These are phyloP conservation scores for Oryza brachyantha DNA, from an alignment of 176 grass and related monocot genomes.

Conservation along the genomic window DNA sequence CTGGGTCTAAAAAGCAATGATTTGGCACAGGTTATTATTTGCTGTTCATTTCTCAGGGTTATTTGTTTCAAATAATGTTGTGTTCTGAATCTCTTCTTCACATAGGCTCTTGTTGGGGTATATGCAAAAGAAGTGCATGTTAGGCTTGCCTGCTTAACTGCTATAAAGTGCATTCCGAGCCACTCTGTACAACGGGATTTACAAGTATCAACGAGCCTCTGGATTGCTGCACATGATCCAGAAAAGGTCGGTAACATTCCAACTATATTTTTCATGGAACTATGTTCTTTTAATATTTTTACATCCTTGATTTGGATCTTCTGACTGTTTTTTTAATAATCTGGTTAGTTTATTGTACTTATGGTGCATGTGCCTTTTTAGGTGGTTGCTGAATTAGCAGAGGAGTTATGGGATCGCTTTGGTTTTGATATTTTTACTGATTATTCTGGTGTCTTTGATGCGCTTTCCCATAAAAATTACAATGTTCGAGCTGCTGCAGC, in stretches of 20 bases:
- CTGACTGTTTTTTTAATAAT: background rate
- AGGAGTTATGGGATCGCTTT: slow-evolving; percentile 90
- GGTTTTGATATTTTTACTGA: slow-evolving; percentile 79
- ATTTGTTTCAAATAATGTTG: slow-evolving; percentile 3
- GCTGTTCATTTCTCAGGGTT: slow-evolving; percentile 21
- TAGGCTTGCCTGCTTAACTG: slow-evolving; percentile 88
- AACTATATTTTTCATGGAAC: slow-evolving; percentile 16
- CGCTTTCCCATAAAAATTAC: slow-evolving; percentile 82
- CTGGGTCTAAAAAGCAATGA: slow-evolving; percentile 77
- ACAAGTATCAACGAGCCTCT: slow-evolving; percentile 74
- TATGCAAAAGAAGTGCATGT: slow-evolving; percentile 88
- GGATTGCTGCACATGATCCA: slow-evolving; percentile 93
- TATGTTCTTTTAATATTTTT: slow-evolving; percentile 21
- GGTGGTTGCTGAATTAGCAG: slow-evolving; percentile 85
- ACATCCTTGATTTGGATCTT: slow-evolving; percentile 8
- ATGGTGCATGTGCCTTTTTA: slow-evolving; percentile 42
- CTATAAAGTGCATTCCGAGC: slow-evolving; percentile 87
- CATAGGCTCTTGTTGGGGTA: slow-evolving; percentile 86
- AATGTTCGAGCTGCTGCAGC: slow-evolving; percentile 87
- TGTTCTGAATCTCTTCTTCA: slow-evolving; percentile 32
- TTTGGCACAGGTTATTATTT: slow-evolving; percentile 68
- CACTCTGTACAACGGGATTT: slow-evolving; percentile 61
- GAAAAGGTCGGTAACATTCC: slow-evolving; percentile 72
- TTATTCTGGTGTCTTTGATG: slow-evolving; percentile 83
- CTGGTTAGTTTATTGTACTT: slow-evolving; percentile 24